Base-by-base conservation (phyloP, 352 stramenopile species). In the Phytophthora syringae region DNA sequence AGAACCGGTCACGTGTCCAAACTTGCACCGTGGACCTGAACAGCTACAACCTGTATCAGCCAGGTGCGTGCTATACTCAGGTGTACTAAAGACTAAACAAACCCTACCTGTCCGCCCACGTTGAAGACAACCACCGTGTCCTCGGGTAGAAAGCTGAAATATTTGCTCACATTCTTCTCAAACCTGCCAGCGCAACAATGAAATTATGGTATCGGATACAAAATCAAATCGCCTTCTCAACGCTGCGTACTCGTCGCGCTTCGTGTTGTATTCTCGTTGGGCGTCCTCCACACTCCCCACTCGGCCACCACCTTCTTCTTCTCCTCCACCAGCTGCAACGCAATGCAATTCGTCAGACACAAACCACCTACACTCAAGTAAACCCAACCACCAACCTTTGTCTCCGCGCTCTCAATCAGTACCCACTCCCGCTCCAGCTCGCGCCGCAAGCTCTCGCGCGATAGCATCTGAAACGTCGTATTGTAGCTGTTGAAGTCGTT, bases 1-100 rank as follows among this genome's bases (percentile, higher is more conserved):
- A 93, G 54, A 93, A 93, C 6, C 83, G 79, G 57, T 93, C 82
- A 24, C 85, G 81, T 22, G 81, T 86, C 82, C 82, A 93, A 47
- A 92, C 64, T 18, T 82, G 83, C 21, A 92, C 80, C 0, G 80
- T 93, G 24, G 80, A 88, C 50, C 82, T 87, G 72, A 86, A 92
- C 32, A 93, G 18, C 25, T 20, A 36, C 24, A 40, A 42, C 21
- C 4, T 28, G 24, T 34, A 20, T 43, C 20, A 43, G 16, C 36
- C 20, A 43, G 6, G 10, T 22, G 36, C n/a, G 36, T 43, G 36
- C 20, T 43, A 43, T 12, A 22, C n/a, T 43, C 16, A 18, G 13
- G 18, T 13, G 2, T 7, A 22, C 18, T 9, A 9, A 32, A 32
- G 9, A 32, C 27, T 5, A 22, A 43, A 22, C 11, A 2, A 4